Evolutionary conservation across 768 basidiomycete species (phyloP).

Genomic region (Podaxis sp.): DNA sequence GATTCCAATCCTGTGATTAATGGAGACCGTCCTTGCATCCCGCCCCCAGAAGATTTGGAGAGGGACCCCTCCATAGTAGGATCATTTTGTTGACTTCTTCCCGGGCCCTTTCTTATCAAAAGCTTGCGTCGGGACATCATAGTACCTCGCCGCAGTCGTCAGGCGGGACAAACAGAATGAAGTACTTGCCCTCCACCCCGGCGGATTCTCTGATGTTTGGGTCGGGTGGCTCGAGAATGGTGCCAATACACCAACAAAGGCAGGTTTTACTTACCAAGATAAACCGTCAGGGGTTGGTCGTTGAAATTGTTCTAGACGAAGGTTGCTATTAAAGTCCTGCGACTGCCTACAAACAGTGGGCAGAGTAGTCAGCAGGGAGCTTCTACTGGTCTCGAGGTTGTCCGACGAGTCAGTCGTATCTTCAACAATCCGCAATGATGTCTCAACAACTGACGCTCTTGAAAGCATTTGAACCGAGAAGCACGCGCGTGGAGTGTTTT

Average conservation of each 20-base stretch:
- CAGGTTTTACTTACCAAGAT: no score
- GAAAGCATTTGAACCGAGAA: no score
- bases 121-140: neutral
- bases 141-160: neutral
- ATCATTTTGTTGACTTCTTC: neutral
- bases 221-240: no score
- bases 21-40: no score
- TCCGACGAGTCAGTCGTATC: neutral
- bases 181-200: neutral
- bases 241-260: no score
- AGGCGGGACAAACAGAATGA: neutral
- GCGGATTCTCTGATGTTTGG: neutral
- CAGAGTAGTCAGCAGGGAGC: no score
- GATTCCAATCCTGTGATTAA: no score
- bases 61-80: neutral
- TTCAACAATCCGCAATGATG: neutral
- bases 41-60: no score
- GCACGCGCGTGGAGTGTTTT: conserved; percentile 15
- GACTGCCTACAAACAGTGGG: neutral
- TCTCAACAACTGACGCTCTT: neutral
- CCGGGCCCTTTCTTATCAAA: neutral
- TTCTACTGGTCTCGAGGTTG: no score
- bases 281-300: no score
- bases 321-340: conserved; percentile 22
- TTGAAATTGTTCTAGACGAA: no score